A percentile compares a stretch with the other conserved stretches of the same genome.
phyloP scores from a whole-genome alignment of 169 alveolate species.

The Neospora caninum region DNA sequence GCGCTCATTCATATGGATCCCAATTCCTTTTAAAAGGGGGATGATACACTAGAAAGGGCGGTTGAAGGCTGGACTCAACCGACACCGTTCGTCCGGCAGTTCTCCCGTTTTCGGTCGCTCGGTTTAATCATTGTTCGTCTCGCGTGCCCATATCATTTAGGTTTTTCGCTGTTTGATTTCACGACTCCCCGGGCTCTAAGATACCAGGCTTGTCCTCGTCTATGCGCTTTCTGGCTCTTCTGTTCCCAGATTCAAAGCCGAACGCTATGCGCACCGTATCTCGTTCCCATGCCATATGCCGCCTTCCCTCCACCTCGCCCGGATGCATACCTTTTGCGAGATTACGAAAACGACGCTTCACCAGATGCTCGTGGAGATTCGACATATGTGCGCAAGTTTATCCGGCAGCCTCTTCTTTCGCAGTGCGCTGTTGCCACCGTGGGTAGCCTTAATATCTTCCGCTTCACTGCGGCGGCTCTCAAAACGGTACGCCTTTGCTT shows the following conservation, averaged over 20 bases:
- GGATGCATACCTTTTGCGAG: neutral
- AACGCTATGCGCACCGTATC: conserved; percentile 20
- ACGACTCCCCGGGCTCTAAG: too few relatives aligned
- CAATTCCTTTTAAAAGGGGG: too few relatives aligned
- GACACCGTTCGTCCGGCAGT: too few relatives aligned
- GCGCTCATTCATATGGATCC: too few relatives aligned
- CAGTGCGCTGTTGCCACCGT: conserved; percentile 34
- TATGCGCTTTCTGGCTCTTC: too few relatives aligned
- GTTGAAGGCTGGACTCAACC: too few relatives aligned
- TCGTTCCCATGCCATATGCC: neutral
- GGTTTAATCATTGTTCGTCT: too few relatives aligned
- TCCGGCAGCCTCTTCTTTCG: conserved; percentile 22
- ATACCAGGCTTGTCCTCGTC: too few relatives aligned
- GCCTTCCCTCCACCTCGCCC: neutral
- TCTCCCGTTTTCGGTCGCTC: too few relatives aligned
- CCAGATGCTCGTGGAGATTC: neutral
- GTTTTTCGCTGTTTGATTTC: too few relatives aligned
- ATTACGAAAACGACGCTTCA: neutral
- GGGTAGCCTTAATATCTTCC: conserved; percentile 11
- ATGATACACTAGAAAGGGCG: neutral
- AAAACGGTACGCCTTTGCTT: neutral
- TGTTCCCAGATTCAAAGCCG: conserved; percentile 30
- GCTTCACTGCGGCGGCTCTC: conserved; percentile 29
- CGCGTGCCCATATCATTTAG: too few relatives aligned
- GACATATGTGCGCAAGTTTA: neutral